These are phyloP conservation scores for Thermothelomyces thermophilus DNA, from an alignment of 2,329 filamentous ascomycete genomes.

Conservation along the genomic window DNA sequence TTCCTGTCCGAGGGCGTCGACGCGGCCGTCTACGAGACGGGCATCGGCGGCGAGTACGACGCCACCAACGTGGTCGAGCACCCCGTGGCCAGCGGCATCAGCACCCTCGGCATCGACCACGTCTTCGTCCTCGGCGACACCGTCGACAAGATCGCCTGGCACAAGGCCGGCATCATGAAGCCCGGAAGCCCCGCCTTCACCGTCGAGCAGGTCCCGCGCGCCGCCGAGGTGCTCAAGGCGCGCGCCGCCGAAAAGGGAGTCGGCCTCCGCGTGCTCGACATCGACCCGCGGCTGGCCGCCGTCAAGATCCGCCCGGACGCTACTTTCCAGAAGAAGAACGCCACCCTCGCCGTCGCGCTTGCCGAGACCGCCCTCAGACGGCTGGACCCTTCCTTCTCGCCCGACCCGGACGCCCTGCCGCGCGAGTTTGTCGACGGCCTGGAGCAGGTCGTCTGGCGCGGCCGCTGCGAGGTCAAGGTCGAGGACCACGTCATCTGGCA, in stretches of 20 bases:
- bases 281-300: slow-evolving; percentile 40
- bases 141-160: slow-evolving; percentile 63
- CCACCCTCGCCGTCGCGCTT: slow-evolving; percentile 42
- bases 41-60: slow-evolving; percentile 62
- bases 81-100: slow-evolving; percentile 54
- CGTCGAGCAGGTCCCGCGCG: slow-evolving; percentile 42
- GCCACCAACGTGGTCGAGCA: slow-evolving; percentile 59
- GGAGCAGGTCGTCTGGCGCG: slow-evolving; percentile 68
- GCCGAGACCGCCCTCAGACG: slow-evolving; percentile 43
- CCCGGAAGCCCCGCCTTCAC: slow-evolving; percentile 51
- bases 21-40: slow-evolving; percentile 58
- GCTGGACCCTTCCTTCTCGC: slow-evolving; percentile 30
- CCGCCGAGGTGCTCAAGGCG: slow-evolving; percentile 48
- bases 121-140: slow-evolving; percentile 56
- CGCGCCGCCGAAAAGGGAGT: slow-evolving; percentile 50
- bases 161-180: slow-evolving; percentile 69
- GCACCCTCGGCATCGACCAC: slow-evolving; percentile 62
- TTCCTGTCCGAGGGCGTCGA: slow-evolving; percentile 59
- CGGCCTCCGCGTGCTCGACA: slow-evolving; percentile 38
- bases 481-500: slow-evolving; percentile 66
- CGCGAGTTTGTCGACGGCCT: slow-evolving; percentile 64
- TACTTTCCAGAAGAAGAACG: slow-evolving; percentile 53
- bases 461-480: slow-evolving; percentile 62
- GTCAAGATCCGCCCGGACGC: slow-evolving; percentile 48
- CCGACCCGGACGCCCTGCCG: slow-evolving; percentile 39